Conservation (phyloP, 345 rosid species). For the Laguncularia racemosa region DNA sequence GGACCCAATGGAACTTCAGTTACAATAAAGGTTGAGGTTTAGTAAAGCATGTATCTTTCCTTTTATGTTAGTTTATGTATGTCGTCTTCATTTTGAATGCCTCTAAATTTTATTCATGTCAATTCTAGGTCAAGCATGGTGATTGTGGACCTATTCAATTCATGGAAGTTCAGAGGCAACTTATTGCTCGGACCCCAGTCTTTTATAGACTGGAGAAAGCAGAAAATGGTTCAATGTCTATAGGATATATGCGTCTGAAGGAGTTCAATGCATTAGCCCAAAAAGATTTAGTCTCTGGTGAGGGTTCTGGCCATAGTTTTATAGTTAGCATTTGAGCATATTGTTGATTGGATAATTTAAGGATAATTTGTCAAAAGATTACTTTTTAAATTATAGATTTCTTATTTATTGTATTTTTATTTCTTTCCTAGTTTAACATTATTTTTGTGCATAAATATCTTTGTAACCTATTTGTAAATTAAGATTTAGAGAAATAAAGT, state of each 20-base stretch:
- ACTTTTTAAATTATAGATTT: no score
- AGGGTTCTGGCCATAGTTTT: constrained; percentile 7
- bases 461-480: no score
- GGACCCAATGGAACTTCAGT: constrained; percentile 90
- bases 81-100: not conserved
- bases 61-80: not conserved
- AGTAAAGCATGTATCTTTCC: not conserved
- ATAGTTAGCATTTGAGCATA: not conserved
- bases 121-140: constrained; percentile 81
- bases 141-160: constrained; percentile 71
- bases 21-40: constrained; percentile 55
- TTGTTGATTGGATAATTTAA: no score
- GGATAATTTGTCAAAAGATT: no score
- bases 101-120: not conserved
- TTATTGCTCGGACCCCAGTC: constrained; percentile 77
- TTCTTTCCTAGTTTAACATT: no score
- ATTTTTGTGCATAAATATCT: no score
- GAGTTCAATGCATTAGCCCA: constrained; percentile 94
- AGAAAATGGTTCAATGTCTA: constrained; percentile 49
- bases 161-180: constrained; percentile 71
- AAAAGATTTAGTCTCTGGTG: constrained; percentile 89
- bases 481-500: no score
- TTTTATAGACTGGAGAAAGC: constrained; percentile 73
- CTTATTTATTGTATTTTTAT: no score
- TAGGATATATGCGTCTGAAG: constrained; percentile 77